Conservation (phyloP, 495 filamentous ascomycete genomes). For the Penicillium paradoxum region DNA sequence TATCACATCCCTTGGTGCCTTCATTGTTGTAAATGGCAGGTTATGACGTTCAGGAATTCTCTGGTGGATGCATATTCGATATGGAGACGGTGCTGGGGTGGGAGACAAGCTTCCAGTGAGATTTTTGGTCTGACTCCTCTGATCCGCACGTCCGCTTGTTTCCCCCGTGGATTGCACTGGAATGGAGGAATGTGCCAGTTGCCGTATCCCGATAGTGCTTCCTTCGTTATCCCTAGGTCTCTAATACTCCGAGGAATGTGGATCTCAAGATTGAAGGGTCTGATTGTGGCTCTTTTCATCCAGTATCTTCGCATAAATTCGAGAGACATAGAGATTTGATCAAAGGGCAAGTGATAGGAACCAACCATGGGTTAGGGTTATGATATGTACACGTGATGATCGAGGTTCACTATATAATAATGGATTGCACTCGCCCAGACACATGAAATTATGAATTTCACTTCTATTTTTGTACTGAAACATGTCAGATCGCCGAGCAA, state of each 20-base stretch:
- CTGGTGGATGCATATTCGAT: not conserved
- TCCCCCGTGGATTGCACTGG: conserved; percentile 15
- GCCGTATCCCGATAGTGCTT: conserved; percentile 6
- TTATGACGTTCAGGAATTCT: conserved; percentile 22
- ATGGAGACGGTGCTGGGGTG: not conserved
- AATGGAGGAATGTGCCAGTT: conserved; percentile 27
- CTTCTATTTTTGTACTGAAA: not conserved
- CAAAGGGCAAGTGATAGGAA: too few species aligned
- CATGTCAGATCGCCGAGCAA: too few species aligned
- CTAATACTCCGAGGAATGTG: conserved; percentile 21
- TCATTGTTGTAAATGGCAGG: not conserved
- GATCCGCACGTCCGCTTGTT: not conserved
- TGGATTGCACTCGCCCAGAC: too few species aligned
- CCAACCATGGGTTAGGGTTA: not conserved
- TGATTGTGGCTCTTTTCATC: not conserved
- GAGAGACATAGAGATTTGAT: too few species aligned
- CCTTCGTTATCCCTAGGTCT: conserved; percentile 12
- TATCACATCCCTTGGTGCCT: conserved; percentile 19
- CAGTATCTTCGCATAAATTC: too few species aligned
- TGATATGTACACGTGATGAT: not conserved
- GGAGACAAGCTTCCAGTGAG: conserved; percentile 15
- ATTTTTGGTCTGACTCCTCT: conserved; percentile 3
- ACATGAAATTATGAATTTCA: too few species aligned
- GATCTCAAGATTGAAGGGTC: not conserved
- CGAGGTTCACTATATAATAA: too few species aligned